phyloP scores from a whole-genome alignment of 345 rosid species.

The Dovyalis caffra region DNA sequence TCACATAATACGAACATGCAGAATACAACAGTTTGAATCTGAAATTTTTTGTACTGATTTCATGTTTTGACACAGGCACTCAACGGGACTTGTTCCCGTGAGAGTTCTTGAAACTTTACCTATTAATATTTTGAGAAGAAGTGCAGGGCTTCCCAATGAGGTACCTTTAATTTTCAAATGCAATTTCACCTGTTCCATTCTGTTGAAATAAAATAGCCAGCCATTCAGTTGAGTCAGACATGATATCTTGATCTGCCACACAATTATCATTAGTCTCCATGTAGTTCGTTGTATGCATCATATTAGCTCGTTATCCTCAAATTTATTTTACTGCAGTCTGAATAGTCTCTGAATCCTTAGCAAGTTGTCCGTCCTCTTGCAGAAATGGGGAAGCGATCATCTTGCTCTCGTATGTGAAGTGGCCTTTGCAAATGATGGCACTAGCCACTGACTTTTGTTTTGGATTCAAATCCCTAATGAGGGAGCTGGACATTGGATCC shows the following conservation, averaged over 20 bases:
- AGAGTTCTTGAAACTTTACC: constrained; percentile 93
- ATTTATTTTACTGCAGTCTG: background rate
- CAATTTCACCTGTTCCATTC: background rate
- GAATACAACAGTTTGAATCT: background rate
- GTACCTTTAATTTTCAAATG: constrained; percentile 29
- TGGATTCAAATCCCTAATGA: background rate
- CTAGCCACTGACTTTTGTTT: constrained; percentile 1
- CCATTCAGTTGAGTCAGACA: background rate
- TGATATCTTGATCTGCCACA: no score
- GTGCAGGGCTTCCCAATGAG: constrained; percentile 76
- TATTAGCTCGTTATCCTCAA: background rate
- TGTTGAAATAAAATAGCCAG: background rate
- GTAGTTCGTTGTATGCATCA: background rate
- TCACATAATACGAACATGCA: background rate
- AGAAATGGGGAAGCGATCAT: constrained; percentile 98
- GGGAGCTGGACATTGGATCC: no score
- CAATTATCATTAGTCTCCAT: background rate
- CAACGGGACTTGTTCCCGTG: constrained; percentile 67
- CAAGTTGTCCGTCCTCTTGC: constrained; percentile 12
- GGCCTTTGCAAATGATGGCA: constrained; percentile 46
- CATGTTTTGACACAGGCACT: constrained; percentile 57
- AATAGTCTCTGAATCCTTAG: background rate
- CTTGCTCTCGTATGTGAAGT: constrained; percentile 92
- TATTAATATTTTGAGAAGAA: constrained; percentile 52
- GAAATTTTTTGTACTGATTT: constrained; percentile 10